Conservation (phyloP, 1,284 basidiomycete species). For the Kwoniella shivajii region DNA sequence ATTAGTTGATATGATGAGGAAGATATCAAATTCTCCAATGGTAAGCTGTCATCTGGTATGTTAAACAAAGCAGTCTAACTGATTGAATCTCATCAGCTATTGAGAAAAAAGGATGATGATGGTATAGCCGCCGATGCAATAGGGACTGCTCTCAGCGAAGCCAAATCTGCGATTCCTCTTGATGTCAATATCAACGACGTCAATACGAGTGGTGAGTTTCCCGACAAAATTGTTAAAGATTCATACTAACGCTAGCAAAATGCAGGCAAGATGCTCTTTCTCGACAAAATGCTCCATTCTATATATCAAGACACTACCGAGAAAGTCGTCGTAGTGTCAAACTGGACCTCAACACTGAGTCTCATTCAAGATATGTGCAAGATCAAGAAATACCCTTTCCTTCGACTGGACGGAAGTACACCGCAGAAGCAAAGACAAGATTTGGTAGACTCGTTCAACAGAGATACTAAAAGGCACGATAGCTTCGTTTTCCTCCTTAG, state of each 20-base stretch:
- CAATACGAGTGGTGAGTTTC: conserved; percentile 67
- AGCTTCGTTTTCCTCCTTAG: conserved; percentile 84
- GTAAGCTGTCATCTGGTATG: conserved; percentile 18
- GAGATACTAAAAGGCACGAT: conserved; percentile 26
- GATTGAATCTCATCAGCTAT: conserved; percentile 56
- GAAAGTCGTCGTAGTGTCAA: conserved; percentile 89
- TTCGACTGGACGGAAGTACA: conserved; percentile 87
- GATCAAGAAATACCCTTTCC: conserved; percentile 72
- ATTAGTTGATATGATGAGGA: conserved; percentile 63
- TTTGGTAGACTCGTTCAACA: conserved; percentile 50
- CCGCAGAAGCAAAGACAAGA: conserved; percentile 75
- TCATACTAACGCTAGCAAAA: background rate
- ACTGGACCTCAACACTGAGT: conserved; percentile 88
- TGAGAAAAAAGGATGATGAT: conserved; percentile 68
- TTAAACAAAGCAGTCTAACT: background rate
- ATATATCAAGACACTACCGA: conserved; percentile 75
- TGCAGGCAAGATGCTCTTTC: conserved; percentile 73
- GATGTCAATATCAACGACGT: conserved; percentile 68
- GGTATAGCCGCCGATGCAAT: conserved; percentile 17
- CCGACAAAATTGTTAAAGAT: background rate
- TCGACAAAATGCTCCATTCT: conserved; percentile 70
- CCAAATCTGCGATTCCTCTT: conserved; percentile 68
- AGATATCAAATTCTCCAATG: conserved; percentile 91
- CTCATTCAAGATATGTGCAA: conserved; percentile 85
- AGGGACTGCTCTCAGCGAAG: conserved; percentile 59